phyloP scores from a whole-genome alignment of 2,329 filamentous ascomycete species.

The Fusarium palustre region DNA sequence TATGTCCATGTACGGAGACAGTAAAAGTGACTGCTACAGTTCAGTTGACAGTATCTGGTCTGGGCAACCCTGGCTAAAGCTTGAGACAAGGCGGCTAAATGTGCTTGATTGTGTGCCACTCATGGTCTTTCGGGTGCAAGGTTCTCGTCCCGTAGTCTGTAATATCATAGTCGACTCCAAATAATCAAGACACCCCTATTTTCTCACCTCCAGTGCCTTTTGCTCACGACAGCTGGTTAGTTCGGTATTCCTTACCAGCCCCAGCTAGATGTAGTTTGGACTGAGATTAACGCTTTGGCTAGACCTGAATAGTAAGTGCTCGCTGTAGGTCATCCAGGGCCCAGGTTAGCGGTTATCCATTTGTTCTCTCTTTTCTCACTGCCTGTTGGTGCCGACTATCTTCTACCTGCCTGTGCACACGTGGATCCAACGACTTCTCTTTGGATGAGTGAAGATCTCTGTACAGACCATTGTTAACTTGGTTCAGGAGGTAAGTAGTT shows the following conservation, averaged over 20 bases:
- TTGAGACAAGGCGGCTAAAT: conserved; percentile 35
- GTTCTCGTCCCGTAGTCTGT: conserved; percentile 26
- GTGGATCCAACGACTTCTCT: background rate
- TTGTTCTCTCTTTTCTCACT: conserved; percentile 38
- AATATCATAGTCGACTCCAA: conserved; percentile 10
- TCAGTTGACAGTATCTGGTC: conserved; percentile 13
- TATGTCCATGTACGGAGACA: conserved; percentile 1
- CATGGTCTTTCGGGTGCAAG: conserved; percentile 38
- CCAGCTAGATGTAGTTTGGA: conserved; percentile 20
- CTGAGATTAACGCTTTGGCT: conserved; percentile 39
- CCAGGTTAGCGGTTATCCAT: conserved; percentile 12
- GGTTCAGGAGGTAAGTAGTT: background rate
- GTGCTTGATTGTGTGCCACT: conserved; percentile 42
- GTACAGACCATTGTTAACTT: background rate
- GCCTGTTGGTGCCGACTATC: background rate
- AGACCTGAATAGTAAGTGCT: conserved; percentile 32
- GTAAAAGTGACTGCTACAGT: background rate
- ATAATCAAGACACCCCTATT: conserved; percentile 32
- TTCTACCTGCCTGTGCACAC: background rate
- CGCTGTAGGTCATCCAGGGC: conserved; percentile 15
- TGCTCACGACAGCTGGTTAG: background rate
- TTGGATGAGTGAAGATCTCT: background rate
- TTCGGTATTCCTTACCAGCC: background rate
- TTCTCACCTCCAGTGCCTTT: background rate
- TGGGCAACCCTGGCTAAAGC: conserved; percentile 29